Base-by-base conservation (phyloP, 805 yeast species). In the Lipomyces lipofer region DNA sequence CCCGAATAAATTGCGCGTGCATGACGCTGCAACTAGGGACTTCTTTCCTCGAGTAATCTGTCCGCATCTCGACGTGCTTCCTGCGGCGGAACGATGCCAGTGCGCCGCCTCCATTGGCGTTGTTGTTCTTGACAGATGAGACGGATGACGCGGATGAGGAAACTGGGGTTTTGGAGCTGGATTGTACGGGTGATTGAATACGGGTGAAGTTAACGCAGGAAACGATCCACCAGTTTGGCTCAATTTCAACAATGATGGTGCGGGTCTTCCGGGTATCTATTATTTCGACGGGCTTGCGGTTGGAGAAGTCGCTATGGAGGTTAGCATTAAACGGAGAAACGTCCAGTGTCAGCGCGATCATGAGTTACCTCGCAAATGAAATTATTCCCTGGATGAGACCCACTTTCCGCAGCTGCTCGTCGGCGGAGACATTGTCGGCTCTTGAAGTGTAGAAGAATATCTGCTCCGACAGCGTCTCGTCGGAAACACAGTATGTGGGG, bases 151-250 rank as follows among this genome's bases (percentile, higher is more conserved):
- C 42, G 27, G 43, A 36, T 2, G 43, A 25, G 22, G 44, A 28
- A 3, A 10, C 10, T 2, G 54, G 47, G n/a, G n/a, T n/a, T n/a
- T n/a, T n/a, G 15, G 55, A 40, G 17, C 24, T 21, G 25, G 30
- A 22, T 9, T 44, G 42, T 21, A 50, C 44, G 12, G 51, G 52
- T 6, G 60, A 38, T 17, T 58, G 62, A 24, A 58, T 45, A 3
- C 47, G 40, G 5, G 62, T 58, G 49, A 58, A 51, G 38, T 51
- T 58, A 12, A 58, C 38, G 43, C 62, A 58, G 25, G 53, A 43
- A 9, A 54, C 60, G 21, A 56, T 44, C 62, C 62, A 58, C 62
- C 62, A 58, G 29, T 48, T 48, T 9, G 58, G 62, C 32, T 58
- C 62, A 13, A 58, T 51, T 30, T 58, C 62, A 30, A 55, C 56